These are phyloP conservation scores for Fusarium anguioides DNA, from an alignment of 2,329 filamentous ascomycete species.

Conservation along the genomic window DNA sequence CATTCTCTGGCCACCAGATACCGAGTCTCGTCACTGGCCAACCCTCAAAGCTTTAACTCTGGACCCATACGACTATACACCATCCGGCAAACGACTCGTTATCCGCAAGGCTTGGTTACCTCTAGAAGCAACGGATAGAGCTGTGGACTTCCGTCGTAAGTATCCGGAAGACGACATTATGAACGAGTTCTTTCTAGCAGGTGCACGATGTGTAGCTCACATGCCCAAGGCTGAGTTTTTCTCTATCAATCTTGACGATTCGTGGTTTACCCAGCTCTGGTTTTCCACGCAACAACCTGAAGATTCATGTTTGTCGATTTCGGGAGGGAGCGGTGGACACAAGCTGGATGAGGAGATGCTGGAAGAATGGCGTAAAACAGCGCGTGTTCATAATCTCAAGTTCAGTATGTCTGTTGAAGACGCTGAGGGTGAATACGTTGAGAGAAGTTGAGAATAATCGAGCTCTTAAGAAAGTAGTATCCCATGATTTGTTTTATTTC, in stretches of 20 bases:
- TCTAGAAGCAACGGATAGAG: not conserved
- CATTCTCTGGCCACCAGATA: conserved; percentile 3
- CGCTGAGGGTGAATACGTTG: not conserved
- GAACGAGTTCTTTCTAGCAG: not conserved
- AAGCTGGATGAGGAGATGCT: not conserved
- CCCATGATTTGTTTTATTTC: too few species aligned
- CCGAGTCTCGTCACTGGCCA: not conserved
- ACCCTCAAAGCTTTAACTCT: conserved; percentile 1
- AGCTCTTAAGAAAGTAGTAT: too few species aligned
- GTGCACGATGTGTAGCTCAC: not conserved
- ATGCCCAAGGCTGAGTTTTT: not conserved
- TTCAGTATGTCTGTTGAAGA: not conserved
- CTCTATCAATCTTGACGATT: not conserved
- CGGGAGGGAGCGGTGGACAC: not conserved
- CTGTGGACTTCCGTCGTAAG: not conserved
- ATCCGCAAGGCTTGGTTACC: fast-evolving
- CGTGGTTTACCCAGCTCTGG: not conserved
- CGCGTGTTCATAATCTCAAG: not conserved
- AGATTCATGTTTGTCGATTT: not conserved
- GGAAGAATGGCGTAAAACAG: not conserved
- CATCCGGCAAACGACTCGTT: not conserved
- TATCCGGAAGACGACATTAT: not conserved
- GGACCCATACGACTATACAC: not conserved
- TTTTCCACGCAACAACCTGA: not conserved
- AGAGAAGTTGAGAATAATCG: too few species aligned